Conservation (phyloP, 2,329 filamentous ascomycete species). For the Penicillium sp. region DNA sequence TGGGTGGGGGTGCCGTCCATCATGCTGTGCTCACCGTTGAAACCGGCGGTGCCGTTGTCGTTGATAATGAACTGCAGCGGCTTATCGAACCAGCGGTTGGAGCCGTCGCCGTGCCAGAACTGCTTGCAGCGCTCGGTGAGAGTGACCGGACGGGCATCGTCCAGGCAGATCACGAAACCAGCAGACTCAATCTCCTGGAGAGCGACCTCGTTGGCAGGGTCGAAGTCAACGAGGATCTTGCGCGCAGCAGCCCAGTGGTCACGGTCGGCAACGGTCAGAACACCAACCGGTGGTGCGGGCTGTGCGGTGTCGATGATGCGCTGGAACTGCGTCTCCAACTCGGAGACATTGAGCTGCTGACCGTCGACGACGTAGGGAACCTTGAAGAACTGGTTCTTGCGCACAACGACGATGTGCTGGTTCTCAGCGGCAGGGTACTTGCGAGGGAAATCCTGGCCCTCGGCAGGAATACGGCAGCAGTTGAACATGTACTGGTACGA, state of each 20-base stretch:
- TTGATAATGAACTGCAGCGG: constrained; percentile 97
- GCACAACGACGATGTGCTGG: constrained; percentile 82
- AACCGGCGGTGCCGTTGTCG: constrained; percentile 94
- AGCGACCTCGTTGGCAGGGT: constrained; percentile 70
- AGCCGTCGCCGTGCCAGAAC: constrained; percentile 97
- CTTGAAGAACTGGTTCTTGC: constrained; percentile 98
- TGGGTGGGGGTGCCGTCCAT: constrained; percentile 99
- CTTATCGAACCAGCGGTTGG: constrained; percentile 98
- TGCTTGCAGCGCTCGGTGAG: constrained; percentile 91
- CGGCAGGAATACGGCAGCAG: constrained; percentile 75
- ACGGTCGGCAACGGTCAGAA: constrained; percentile 85
- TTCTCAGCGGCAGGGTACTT: constrained; percentile 73
- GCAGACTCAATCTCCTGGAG: constrained; percentile 81
- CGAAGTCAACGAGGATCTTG: constrained; percentile 68
- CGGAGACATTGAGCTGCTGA: constrained; percentile 78
- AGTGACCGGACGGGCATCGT: constrained; percentile 85
- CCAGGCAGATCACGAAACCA: constrained; percentile 88
- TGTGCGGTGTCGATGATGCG: constrained; percentile 76
- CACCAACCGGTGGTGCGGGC: constrained; percentile 68
- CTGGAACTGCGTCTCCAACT: constrained; percentile 86
- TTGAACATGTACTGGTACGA: constrained; percentile 99
- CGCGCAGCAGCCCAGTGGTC: constrained; percentile 88
- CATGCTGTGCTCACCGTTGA: constrained; percentile 99
- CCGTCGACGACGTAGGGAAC: constrained; percentile 75
- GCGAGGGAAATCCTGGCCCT: constrained; percentile 73